phyloP scores from a whole-genome alignment of 805 yeast species.

The Candida dajiaensis region DNA sequence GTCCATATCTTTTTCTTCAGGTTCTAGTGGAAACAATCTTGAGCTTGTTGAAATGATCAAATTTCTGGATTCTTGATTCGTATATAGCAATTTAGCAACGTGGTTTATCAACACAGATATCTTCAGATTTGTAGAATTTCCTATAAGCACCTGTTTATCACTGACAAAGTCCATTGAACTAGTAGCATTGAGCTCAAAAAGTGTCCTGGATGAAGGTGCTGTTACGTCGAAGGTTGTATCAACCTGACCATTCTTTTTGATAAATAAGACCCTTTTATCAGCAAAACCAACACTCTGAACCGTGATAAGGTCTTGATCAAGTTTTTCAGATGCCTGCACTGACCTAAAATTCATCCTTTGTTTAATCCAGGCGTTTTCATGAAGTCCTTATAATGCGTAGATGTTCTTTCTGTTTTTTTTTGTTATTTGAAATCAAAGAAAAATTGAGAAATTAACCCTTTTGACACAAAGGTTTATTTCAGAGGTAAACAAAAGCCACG shows the following conservation, averaged over 20 bases:
- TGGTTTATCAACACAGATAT: slow-evolving; percentile 18
- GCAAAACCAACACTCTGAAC: slow-evolving; percentile 26
- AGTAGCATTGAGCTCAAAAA: slow-evolving; percentile 5
- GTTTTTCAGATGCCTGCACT: not conserved
- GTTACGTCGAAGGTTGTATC: slow-evolving; percentile 21
- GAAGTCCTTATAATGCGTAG: too few species aligned
- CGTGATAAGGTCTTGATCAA: not conserved
- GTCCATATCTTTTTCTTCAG: slow-evolving; percentile 10
- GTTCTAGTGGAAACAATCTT: slow-evolving; percentile 11
- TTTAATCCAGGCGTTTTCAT: not conserved
- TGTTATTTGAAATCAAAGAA: too few species aligned
- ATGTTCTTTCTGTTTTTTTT: too few species aligned
- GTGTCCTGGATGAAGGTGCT: slow-evolving; percentile 17
- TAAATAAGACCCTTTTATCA: slow-evolving; percentile 33
- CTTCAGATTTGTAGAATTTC: slow-evolving; percentile 13
- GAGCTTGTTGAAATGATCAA: slow-evolving; percentile 22
- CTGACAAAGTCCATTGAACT: slow-evolving; percentile 40
- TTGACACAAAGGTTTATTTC: not conserved
- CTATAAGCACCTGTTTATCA: slow-evolving; percentile 21
- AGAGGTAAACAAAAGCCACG: not conserved
- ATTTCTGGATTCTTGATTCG: slow-evolving; percentile 12
- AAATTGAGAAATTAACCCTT: too few species aligned
- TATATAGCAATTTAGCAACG: slow-evolving; percentile 18
- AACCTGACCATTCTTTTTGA: slow-evolving; percentile 37
- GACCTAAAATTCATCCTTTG: not conserved